Base-by-base conservation (phyloP, 176 grass and related monocot genomes). In the Microstegium vimineum region DNA sequence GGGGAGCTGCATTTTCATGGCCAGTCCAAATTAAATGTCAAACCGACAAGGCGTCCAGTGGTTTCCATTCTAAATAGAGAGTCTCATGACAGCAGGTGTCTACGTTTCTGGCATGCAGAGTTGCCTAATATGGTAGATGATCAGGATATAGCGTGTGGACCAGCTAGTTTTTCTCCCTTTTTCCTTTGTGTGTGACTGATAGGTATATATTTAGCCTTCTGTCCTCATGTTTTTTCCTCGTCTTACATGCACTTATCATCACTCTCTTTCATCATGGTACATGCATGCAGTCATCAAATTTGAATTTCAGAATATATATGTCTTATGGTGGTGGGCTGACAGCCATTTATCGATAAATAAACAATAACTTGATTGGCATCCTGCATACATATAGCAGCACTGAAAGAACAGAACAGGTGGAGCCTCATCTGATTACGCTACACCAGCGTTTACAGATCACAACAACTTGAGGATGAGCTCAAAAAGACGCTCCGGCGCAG, bases 401-500 rank as follows among this genome's bases (percentile, higher is more conserved):
- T 62, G 26, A 15, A 60, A 60, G 23, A 60, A n/a, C 51, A 56
- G 49, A 45, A 9, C 25, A 73, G 42, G 41, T 31, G 13, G 15
- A 71, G 40, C 68, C 37, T 45, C 38, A 2, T 42, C 20, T 52
- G 10, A 6, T 20, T 57, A 57, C 8, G 8, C 52, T 23, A 1
- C 56, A 60, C 56, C n/a, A 60, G 56, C 1, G 9, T 60, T 35
- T 54, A 60, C 6, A 10, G 1, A 35, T 87, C 43, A 78, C 74
- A 73, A 13, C 0, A 67, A 83, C 25, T 67, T 59, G 18, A 86
- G 14, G 30, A 92, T 80, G 23, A 92, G 64, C 17, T 68, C 6
- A 10, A 52, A 66, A 27, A 89, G 83, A 38, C 18, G 67, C 35
- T 46, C 47, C 0, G 86, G 80, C 2, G 86, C 90, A 1, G 83